Evolutionary conservation across 2,329 filamentous ascomycete species (phyloP).

Genomic region (Thelonectria discophora): DNA sequence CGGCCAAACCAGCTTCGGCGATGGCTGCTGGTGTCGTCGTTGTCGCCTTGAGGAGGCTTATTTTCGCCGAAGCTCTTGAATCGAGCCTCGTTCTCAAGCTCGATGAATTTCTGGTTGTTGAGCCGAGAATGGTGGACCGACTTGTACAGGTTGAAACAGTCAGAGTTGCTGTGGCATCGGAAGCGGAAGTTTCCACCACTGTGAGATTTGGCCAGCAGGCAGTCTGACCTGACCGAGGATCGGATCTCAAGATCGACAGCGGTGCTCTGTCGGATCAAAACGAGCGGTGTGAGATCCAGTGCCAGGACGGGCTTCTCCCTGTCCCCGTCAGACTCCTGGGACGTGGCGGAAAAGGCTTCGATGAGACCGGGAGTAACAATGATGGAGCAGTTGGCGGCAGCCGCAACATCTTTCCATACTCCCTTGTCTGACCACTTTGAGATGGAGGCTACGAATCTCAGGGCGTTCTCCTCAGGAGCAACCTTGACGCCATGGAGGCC

Average conservation of each 20-base stretch:
- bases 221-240: conserved; percentile 79
- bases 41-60: conserved; percentile 57
- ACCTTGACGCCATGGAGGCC: conserved; percentile 60
- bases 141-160: conserved; percentile 84
- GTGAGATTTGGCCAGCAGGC: conserved; percentile 69
- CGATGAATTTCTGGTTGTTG: conserved; percentile 88
- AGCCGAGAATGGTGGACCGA: conserved; percentile 89
- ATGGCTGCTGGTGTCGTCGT: conserved; percentile 58
- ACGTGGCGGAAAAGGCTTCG: conserved; percentile 60
- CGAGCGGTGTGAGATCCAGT: conserved; percentile 88
- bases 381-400: conserved; percentile 61
- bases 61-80: conserved; percentile 76
- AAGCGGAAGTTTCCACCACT: conserved; percentile 86
- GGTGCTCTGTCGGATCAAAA: conserved; percentile 89
- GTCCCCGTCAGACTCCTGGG: conserved; percentile 31
- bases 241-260: conserved; percentile 93
- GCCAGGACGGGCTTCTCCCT: conserved; percentile 65
- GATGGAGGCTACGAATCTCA: conserved; percentile 62
- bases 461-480: conserved; percentile 52
- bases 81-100: conserved; percentile 70
- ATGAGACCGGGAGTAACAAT: conserved; percentile 67
- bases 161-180: conserved; percentile 77
- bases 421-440: conserved; percentile 71
- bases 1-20: conserved; percentile 68
- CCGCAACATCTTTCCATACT: conserved; percentile 66